Percentiles rank a stretch among this genome's conserved stretches.
phyloP scores from a whole-genome alignment of 2,329 filamentous ascomycete species.

The Diplodia corticola region DNA sequence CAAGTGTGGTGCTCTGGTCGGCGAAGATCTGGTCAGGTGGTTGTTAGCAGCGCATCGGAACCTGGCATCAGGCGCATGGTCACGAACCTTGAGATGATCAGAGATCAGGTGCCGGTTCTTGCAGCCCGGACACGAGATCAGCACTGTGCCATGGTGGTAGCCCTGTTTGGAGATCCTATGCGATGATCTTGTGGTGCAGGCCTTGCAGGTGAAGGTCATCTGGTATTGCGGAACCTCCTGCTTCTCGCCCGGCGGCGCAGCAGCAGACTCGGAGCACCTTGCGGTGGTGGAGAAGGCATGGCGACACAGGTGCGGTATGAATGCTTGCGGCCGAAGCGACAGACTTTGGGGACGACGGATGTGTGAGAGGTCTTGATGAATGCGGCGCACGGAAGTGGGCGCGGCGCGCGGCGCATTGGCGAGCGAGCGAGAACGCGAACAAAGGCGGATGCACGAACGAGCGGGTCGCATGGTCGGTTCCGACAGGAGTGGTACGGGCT shows the following conservation, averaged over 20 bases:
- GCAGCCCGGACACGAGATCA: slow-evolving; percentile 86
- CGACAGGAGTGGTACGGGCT: not conserved
- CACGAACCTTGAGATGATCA: slow-evolving; percentile 71
- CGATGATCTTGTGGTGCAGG: slow-evolving; percentile 75
- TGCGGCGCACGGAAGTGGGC: slow-evolving; percentile 15
- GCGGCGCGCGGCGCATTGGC: slow-evolving; percentile 22
- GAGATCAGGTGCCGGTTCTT: slow-evolving; percentile 87
- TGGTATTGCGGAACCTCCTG: slow-evolving; percentile 58
- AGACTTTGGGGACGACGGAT: slow-evolving; percentile 25
- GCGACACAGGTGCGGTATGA: slow-evolving; percentile 10
- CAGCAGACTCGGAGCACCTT: slow-evolving; percentile 46
- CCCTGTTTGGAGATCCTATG: slow-evolving; percentile 91
- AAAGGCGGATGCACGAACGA: slow-evolving; percentile 29
- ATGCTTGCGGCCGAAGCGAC: slow-evolving; percentile 25
- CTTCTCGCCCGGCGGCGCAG: slow-evolving; percentile 46
- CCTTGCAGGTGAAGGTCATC: slow-evolving; percentile 89
- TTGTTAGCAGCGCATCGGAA: not conserved
- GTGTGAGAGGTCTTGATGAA: slow-evolving; percentile 23
- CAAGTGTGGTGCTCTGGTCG: slow-evolving; percentile 67
- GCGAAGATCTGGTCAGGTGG: slow-evolving; percentile 64
- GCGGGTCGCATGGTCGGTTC: slow-evolving; percentile 31
- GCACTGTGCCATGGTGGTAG: slow-evolving; percentile 85
- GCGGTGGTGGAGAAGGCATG: slow-evolving; percentile 31
- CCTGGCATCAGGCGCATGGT: too few relatives aligned
- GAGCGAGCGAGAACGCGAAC: slow-evolving; percentile 27